Conservation (phyloP, 805 yeast species). For the Metschnikowia lochheadii region DNA sequence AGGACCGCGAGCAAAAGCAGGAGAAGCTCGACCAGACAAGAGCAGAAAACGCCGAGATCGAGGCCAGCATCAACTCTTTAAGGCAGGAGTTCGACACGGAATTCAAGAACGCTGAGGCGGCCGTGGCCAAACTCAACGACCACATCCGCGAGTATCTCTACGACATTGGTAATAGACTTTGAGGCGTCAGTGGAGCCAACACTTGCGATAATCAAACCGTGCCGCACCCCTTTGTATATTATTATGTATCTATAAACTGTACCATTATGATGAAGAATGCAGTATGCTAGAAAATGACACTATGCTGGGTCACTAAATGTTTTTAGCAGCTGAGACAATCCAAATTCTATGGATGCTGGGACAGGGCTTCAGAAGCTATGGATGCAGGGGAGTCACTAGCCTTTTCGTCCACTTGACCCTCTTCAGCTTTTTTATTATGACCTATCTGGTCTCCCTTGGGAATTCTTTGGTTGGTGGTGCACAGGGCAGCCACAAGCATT, state of each 20-base stretch:
- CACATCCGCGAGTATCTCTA: constrained; percentile 51
- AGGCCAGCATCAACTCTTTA: constrained; percentile 35
- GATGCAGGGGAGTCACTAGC: neutral
- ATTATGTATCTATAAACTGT: constrained; percentile 3
- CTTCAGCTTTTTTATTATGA: constrained; percentile 3
- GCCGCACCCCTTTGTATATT: neutral
- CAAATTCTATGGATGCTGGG: neutral
- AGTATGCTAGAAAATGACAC: too few relatives aligned
- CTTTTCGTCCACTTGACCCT: neutral
- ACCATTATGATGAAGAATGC: neutral
- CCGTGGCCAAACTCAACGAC: constrained; percentile 50
- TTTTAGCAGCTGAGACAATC: too few relatives aligned
- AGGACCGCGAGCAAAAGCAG: constrained; percentile 45
- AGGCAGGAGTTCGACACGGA: constrained; percentile 48
- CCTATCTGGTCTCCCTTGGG: constrained; percentile 13
- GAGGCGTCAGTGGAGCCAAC: neutral
- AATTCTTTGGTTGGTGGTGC: constrained; percentile 14
- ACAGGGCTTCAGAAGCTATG: too few relatives aligned
- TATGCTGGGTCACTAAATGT: too few relatives aligned
- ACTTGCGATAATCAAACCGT: neutral
- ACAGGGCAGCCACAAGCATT: constrained; percentile 11
- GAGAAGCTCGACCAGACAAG: constrained; percentile 48
- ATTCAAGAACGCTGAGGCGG: constrained; percentile 48
- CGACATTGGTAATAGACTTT: constrained; percentile 43
- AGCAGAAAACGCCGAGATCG: constrained; percentile 42